Conservation (phyloP, 495 filamentous ascomycete genomes). For the Aspergillus kassunensis region DNA sequence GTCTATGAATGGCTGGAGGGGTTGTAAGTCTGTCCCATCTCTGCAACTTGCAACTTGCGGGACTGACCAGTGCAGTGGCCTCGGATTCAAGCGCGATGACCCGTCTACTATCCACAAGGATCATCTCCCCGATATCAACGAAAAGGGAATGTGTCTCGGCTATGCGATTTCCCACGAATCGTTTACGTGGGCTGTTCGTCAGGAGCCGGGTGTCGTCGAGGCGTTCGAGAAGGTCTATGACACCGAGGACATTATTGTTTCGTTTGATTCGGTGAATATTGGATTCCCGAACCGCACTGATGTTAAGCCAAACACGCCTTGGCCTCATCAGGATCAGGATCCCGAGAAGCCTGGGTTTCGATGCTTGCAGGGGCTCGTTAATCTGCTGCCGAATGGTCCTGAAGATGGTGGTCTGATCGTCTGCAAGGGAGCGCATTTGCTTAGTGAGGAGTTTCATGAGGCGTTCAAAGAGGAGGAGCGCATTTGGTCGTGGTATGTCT, state of each 20-base stretch:
- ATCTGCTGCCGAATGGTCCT: constrained; percentile 1
- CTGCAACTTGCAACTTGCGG: too few species aligned
- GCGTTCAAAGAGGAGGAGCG: constrained; percentile 8
- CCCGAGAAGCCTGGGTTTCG: constrained; percentile 1
- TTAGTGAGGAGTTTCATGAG: constrained; percentile 9
- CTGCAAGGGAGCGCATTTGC: constrained; percentile 3
- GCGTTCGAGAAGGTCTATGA: constrained; percentile 39
- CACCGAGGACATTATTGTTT: constrained; percentile 39
- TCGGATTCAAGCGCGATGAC: too few species aligned
- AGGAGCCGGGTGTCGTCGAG: constrained; percentile 35
- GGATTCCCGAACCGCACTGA: constrained; percentile 27
- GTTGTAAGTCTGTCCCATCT: too few species aligned
- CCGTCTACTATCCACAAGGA: too few species aligned
- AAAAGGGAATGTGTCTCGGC: constrained; percentile 38
- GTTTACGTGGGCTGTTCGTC: constrained; percentile 37
- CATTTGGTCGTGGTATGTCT: constrained; percentile 11
- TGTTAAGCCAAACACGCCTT: constrained; percentile 1
- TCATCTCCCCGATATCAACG: too few species aligned
- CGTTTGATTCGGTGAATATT: constrained; percentile 42
- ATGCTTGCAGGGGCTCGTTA: constrained; percentile 7
- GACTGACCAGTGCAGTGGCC: too few species aligned
- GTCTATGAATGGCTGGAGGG: too few species aligned
- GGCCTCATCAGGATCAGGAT: constrained; percentile 8
- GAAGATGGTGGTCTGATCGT: constrained; percentile 11
- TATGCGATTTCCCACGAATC: constrained; percentile 38